Base-by-base conservation (phyloP, 257 asterid species). In the Nicotiana attenuata region DNA sequence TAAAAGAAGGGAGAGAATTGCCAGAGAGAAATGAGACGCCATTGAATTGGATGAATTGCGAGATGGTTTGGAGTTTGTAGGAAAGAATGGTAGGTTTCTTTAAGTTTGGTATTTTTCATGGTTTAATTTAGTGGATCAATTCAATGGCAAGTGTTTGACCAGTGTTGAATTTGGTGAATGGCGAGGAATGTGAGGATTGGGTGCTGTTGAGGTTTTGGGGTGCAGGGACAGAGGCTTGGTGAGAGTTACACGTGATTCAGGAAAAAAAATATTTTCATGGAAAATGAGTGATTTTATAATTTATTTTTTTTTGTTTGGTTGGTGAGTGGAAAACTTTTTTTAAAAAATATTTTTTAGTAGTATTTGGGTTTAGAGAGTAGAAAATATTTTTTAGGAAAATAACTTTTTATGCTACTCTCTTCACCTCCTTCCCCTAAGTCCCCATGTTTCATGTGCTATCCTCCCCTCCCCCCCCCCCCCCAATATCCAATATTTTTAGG, bases 131-230 rank as follows among this genome's bases (percentile, higher is more conserved):
- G 13, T 19, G 20, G 33, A 71, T 22, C 13, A 45, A 71, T 22
- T 71, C 38, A 11, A 71, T 6, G 45, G 45, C 0, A 47, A 22
- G 61, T 73, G 59, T 13, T 14, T 45, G 59, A 71, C 78, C 33
- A 41, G 59, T 69, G 59, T 35, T 41, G 13, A 69, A 69, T 68
- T 26, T 31, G 60, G 22, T 47, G 38, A 73, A 73, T 73, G 78
- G 61, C 50, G 22, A 47, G 78, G 28, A 47, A 47, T 47, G 61
- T 7, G 38, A 71, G 97, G 97, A 94, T 92, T 88, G 92, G 96
- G 90, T 78, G 14, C 65, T 16, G 76, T n/a, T 31, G 78, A 47
- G 61, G 60, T 53, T 15, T 61, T 59, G 81, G 66, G 88, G 64
- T 68, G 68, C 75, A 83, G 56, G 77, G 66, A 55, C 55, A 65